Evolutionary conservation across 192 early-diverging fungal genomes (phyloP).

Genomic region (Phycomyces nitens): DNA sequence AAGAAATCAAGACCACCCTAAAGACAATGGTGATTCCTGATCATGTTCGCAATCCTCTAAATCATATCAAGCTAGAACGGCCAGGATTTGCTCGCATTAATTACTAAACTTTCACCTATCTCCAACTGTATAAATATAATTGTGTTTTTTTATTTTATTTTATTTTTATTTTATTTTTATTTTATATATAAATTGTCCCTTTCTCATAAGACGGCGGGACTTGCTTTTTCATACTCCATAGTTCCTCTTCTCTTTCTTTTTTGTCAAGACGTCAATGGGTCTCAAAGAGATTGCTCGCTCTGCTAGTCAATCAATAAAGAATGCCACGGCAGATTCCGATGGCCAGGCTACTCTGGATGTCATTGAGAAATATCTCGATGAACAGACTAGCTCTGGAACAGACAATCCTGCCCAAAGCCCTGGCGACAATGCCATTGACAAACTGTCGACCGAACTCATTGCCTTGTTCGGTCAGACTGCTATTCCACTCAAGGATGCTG

Average conservation of each 20-base stretch:
- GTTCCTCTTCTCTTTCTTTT: not conserved
- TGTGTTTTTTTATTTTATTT: not conserved
- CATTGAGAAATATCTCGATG: conserved; percentile 35
- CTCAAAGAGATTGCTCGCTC: conserved; percentile 17
- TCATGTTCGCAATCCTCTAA: conserved; percentile 27
- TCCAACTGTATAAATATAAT: conserved; percentile 4
- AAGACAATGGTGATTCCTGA: conserved; percentile 39
- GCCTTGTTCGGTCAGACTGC: conserved; percentile 10
- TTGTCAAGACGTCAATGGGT: not conserved
- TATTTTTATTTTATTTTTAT: not conserved
- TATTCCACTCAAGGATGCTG: not conserved
- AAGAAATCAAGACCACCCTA: conserved; percentile 41
- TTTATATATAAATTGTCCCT: not conserved
- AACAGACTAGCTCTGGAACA: conserved; percentile 17
- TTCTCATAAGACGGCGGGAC: not conserved
- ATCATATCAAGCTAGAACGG: conserved; percentile 27
- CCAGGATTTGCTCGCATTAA: conserved; percentile 35
- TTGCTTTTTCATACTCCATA: not conserved
- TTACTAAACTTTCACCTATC: conserved; percentile 11
- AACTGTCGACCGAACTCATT: conserved; percentile 24
- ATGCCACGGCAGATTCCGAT: conserved; percentile 10
- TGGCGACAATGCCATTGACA: conserved; percentile 23
- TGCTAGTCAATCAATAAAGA: not conserved
- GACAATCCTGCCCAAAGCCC: not conserved
- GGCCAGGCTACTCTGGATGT: conserved; percentile 25